Evolutionary conservation across 2,329 filamentous ascomycete species (phyloP), one percentile per base, ranked within the genome.

Genomic region (Aaosphaeria pasadenensis): DNA sequence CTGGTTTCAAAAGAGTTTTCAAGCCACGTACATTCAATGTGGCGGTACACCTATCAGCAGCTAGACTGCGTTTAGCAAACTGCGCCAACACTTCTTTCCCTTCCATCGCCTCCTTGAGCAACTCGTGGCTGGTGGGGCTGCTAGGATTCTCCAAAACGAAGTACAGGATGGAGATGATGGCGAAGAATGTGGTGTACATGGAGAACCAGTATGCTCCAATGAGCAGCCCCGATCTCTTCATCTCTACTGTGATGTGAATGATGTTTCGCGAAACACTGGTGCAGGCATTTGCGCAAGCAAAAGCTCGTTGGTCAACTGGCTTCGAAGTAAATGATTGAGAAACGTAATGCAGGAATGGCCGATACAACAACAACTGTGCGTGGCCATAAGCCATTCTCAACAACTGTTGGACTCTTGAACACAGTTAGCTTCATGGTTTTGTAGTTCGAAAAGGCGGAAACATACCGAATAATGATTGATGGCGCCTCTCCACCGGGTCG

Each of bases 181-280:
- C 85, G 63, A 91, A 91, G 71, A 90, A 91, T 11, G 88, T 87
- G 2, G 88, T 90, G 63, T 90, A 92, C 64, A 92, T 83, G 56
- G 88, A 87, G 63, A 92, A 92, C 89, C 89, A 94, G 68, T 90
- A 91, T 0, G 88, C 87, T 1, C 89, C 89, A 52, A 87, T 86
- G n/a, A 94, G 75, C 5, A 89, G 76, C 4, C 85, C 82, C 59
- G 86, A 82, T 63, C 85, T 86, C 55, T 87, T 85, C 75, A 91
- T 91, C 60, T 91, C 86, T 24, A 84, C 79, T 4, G 86, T 87
- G 49, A 92, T 89, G 60, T 91, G 88, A 32, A 94, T 82, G 51
- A 94, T 89, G 60, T 92, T 86, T 31, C 83, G 77, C 4, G 82
- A 83, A 1, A 86, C 82, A 56, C 81, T 84, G 47, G 86, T 80